Base-by-base conservation (phyloP, 176 grass and related monocot species). In the Luzula sylvatica region DNA sequence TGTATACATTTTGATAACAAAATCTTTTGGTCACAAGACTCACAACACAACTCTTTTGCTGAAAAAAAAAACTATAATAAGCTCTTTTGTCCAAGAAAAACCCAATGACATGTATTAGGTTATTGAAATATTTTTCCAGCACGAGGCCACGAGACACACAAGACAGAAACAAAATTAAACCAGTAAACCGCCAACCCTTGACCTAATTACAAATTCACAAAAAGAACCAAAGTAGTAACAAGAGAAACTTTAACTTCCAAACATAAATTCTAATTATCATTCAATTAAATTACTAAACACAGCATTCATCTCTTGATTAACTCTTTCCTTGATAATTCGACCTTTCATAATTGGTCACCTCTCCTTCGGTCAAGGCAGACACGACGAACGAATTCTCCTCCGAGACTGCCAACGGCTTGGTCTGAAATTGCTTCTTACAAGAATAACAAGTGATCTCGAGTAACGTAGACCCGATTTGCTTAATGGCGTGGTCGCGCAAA, bases 371-470 rank as follows among this genome's bases (percentile, higher is more conserved):
- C 43, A 64, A 42, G 20, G 59, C 59, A 19, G 59, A 64, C 24
- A 64, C 16, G 15, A 64, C 24, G 23, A 64, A 64, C 20, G 59
- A 64, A 18, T 64, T 64, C 42, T 64, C 59, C 14, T 64, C 52
- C 11, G 50, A 54, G 64, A 35, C 65, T 50, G 58, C 40, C 23
- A 72, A 3, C 23, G 65, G 20, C n/a, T 77, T 23, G 15, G 76
- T 57, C 42, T 66, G 58, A 18, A 76, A 73, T 22, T 67, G 63
- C 68, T 84, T 75, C 17, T 78, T 62, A 62, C 90, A 96, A 6
- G 80, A 71, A 53, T 85, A 72, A 75, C 90, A 96, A 16, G 84
- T 96, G n/a, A 96, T 73, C 44, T 96, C 66, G 5, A 65, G 58
- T 14, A 78, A 62, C 8, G 55, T 38, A 8, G 52, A 70, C 48